These are phyloP conservation scores for Penicillium alfredii DNA, from an alignment of 495 filamentous ascomycete genomes.

Conservation along the genomic window DNA sequence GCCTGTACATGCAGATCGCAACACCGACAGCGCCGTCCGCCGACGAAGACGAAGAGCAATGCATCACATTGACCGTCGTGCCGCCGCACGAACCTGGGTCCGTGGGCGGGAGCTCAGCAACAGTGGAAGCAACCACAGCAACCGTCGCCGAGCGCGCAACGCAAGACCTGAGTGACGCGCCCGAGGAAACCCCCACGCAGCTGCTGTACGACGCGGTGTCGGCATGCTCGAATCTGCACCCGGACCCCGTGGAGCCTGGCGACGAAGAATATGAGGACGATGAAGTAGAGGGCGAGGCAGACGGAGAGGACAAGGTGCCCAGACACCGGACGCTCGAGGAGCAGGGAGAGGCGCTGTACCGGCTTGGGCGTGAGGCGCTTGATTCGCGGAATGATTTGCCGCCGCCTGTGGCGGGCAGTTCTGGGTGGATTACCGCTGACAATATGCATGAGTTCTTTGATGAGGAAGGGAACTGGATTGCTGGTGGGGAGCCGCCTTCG, in stretches of 20 bases:
- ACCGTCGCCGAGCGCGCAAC: slow-evolving; percentile 17
- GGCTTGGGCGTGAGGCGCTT: slow-evolving; percentile 21
- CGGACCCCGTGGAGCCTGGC: slow-evolving; percentile 55
- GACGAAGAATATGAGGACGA: slow-evolving; percentile 44
- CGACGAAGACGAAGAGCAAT: slow-evolving; percentile 63
- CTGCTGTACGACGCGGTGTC: slow-evolving; percentile 73
- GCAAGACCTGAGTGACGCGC: slow-evolving; percentile 24
- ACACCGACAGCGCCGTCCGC: slow-evolving; percentile 43
- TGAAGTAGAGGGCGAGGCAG: no score
- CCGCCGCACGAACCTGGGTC: slow-evolving; percentile 32
- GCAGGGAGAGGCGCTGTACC: slow-evolving; percentile 24
- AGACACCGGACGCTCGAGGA: slow-evolving; percentile 25
- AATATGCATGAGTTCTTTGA: slow-evolving; percentile 80
- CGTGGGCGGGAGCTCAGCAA: slow-evolving; percentile 2
- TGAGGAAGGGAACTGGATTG: slow-evolving; percentile 57
- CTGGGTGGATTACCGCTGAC: slow-evolving; percentile 94
- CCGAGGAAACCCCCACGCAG: slow-evolving; percentile 38
- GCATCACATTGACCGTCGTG: slow-evolving; percentile 68
- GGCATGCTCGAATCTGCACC: slow-evolving; percentile 83
- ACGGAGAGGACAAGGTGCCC: slow-evolving; percentile 39
- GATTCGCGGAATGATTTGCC: slow-evolving; percentile 49
- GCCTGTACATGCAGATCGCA: slow-evolving; percentile 76
- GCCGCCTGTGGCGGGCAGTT: slow-evolving; percentile 74
- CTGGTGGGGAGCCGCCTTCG: slow-evolving; percentile 31
- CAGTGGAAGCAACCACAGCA: slow-evolving; percentile 5